phyloP scores from a whole-genome alignment of 371 early-diverging fungal species.

The Edhazardia aedis region DNA sequence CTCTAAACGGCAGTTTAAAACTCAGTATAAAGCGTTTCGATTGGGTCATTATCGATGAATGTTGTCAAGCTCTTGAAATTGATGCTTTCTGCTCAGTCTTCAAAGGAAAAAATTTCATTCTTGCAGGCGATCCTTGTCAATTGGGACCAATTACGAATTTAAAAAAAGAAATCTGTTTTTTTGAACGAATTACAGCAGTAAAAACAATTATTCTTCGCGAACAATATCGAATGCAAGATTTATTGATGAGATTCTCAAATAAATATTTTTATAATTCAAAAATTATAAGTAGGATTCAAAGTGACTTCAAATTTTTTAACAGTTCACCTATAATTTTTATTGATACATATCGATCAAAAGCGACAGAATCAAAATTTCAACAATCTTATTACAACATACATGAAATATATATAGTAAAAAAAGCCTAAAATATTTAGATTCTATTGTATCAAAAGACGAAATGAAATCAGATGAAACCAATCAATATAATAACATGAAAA shows the following conservation, averaged over 20 bases:
- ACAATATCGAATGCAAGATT: conserved; percentile 94
- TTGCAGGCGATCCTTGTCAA: conserved; percentile 91
- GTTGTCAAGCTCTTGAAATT: conserved; percentile 77
- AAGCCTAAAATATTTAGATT: conserved; percentile 65
- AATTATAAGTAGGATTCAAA: conserved; percentile 53
- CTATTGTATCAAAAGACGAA: too few relatives aligned
- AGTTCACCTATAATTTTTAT: conserved; percentile 50
- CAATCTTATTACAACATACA: conserved; percentile 75
- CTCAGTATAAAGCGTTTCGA: conserved; percentile 56
- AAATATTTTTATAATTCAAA: conserved; percentile 88
- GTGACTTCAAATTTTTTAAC: background rate
- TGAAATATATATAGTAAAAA: conserved; percentile 63
- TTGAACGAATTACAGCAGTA: conserved; percentile 73
- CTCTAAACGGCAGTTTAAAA: conserved; percentile 47
- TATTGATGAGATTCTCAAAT: conserved; percentile 77
- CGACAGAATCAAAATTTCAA: conserved; percentile 76
- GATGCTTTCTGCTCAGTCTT: conserved; percentile 67
- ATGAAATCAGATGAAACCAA: too few relatives aligned
- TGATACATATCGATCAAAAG: conserved; percentile 66
- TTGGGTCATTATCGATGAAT: conserved; percentile 88
- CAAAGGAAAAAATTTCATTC: conserved; percentile 57
- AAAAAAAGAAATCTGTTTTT: conserved; percentile 77
- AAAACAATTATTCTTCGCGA: conserved; percentile 69
- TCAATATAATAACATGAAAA: too few relatives aligned
- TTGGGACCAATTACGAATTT: too few relatives aligned